Evolutionary conservation across 306 rosid species (phyloP), one percentile per base, ranked within the genome.

Genomic region (Dalbergia cochinchinensis): DNA sequence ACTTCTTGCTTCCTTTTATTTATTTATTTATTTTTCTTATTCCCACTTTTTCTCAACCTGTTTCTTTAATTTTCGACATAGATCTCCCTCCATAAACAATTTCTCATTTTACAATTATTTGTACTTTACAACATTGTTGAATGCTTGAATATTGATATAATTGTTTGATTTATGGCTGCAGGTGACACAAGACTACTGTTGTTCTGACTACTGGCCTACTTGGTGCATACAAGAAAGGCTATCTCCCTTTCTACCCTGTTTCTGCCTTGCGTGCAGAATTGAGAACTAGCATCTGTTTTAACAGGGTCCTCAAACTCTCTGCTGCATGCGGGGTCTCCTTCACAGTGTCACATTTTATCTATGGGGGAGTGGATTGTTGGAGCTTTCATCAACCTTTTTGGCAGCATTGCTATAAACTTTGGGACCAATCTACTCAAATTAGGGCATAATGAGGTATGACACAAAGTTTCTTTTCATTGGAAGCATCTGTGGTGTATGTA

Each of bases 341-440:
- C 22, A 37, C 66, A 59, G 84, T 73, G 77, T 80, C 80, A 74
- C 73, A 58, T 62, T 82, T 82, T 65, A 84, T 85, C 78, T 85
- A 94, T 94, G 99, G 98, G 98, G 87, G 94, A 91, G 96, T 95
- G 99, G 99, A 87, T 93, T 81, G 87, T 95, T 83, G 99, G 99
- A 86, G 99, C 98, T 73, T 80, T 95, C 83, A 93, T 95, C 83
- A 95, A 95, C 86, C 97, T 95, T 41, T 86, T 95, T 44, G 99
- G 99, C 69, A 95, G 99, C 92, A 84, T 95, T 90, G 92, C 96
- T 81, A 95, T 95, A 82, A 95, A 95, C 83, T 95, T 95, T 77
- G 98, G 99, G 44, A 95, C 97, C 71, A 95, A 95, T 80, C 98
- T 95, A 71, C 99, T 95, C 74, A 95, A 95, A 83, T 83, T 91